Evolutionary conservation across 352 stramenopile genomes (phyloP), one percentile per base, ranked within the genome.

Genomic region (Pythium guiyangense): DNA sequence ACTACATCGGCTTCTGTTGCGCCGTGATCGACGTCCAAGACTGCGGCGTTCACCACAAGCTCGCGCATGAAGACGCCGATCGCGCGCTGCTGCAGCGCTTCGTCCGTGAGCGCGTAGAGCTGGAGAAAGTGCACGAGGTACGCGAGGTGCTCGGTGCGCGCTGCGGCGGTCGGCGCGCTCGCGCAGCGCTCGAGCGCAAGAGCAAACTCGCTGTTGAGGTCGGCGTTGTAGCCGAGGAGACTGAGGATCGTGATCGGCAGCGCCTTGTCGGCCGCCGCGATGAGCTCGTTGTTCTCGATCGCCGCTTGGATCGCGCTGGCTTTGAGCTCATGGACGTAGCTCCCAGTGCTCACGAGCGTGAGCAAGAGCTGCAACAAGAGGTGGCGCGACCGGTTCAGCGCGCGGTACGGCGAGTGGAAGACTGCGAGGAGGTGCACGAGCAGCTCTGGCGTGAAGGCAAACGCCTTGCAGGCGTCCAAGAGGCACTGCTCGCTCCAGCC

Each of bases 81-180:
- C 4, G 74, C 73, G 31, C 60, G 66, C 12, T 75, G 70, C 55
- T 84, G 76, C 1, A 79, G 68, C 1, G 52, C 52, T 15, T 80
- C 67, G 35, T 87, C 71, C 0, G 74, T 85, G 50, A 87, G 42
- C 11, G 74, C 67, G 37, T 90, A 90, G 1, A 86, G 62, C 43
- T 85, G 69, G 3, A 88, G 49, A 56, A 91, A 88, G n/a, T 79
- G 78, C 18, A 75, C 57, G n/a, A 91, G 56, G 57, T 82, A 89
- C 14, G 64, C 65, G 42, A 87, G 43, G 42, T 49, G 62, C 10
- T 91, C 73, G n/a, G 69, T 69, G 6, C 59, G 48, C 12, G 70
- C 47, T 0, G 10, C 46, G 2, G 64, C 42, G 1, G 51, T 60
- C 2, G 61, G 31, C 0, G 70, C 70, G 17, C 58, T 54, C 39